These are phyloP conservation scores for Thelonectria blattea DNA, from an alignment of 2,329 filamentous ascomycete species.

Conservation along the genomic window DNA sequence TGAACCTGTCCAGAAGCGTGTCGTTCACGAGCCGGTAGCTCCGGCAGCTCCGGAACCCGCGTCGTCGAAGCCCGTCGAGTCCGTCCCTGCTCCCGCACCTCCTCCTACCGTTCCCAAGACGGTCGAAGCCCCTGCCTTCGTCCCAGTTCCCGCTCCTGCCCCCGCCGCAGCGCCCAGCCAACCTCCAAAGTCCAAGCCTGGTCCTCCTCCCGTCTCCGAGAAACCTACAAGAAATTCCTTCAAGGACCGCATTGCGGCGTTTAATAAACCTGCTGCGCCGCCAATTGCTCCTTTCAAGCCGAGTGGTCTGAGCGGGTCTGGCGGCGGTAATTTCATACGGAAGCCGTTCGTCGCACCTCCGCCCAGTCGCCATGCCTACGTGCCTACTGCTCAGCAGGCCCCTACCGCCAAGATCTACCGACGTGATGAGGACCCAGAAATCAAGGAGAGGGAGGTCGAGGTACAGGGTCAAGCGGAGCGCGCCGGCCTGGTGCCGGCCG, in stretches of 20 bases:
- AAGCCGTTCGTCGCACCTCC: conserved; percentile 97
- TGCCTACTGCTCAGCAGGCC: conserved; percentile 75
- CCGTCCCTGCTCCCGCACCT: conserved; percentile 39
- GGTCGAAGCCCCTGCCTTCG: conserved; percentile 41
- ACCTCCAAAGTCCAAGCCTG: conserved; percentile 50
- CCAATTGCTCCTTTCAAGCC: conserved; percentile 93
- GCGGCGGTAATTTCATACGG: conserved; percentile 77
- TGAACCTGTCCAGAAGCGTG: conserved; percentile 40
- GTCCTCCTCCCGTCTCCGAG: conserved; percentile 71
- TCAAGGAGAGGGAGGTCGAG: conserved; percentile 69
- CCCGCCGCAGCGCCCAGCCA: conserved; percentile 41
- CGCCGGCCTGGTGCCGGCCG: conserved; percentile 63
- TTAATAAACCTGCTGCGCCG: conserved; percentile 87
- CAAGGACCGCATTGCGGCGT: conserved; percentile 94
- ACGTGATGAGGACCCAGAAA: conserved; percentile 84
- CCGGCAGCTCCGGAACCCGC: conserved; percentile 38
- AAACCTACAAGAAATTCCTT: conserved; percentile 83
- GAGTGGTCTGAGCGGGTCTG: conserved; percentile 60
- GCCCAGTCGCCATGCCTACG: conserved; percentile 88
- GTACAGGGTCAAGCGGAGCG: conserved; percentile 70
- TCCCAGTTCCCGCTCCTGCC: conserved; percentile 33
- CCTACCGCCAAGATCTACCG: conserved; percentile 79
- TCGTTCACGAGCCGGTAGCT: conserved; percentile 45
- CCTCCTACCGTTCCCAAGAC: conserved; percentile 39
- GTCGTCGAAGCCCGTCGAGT: conserved; percentile 45